Evolutionary conservation across 768 basidiomycete genomes (phyloP).

Genomic region (Daedalea quercina): DNA sequence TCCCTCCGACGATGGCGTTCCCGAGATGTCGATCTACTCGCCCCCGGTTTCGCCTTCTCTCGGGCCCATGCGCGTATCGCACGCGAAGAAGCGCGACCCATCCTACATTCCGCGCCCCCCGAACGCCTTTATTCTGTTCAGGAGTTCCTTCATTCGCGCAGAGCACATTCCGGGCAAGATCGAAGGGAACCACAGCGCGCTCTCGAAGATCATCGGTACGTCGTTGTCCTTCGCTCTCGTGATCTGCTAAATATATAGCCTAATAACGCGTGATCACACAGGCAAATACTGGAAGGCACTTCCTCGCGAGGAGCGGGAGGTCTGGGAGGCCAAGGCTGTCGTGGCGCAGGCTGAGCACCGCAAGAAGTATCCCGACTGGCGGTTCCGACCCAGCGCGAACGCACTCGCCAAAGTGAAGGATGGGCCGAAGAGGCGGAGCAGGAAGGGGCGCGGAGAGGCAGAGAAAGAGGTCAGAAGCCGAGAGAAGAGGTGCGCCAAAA

Average conservation of each 20-base stretch:
- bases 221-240: conserved; percentile 2
- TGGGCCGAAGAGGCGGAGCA: conserved; percentile 30
- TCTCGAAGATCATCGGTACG: conserved; percentile 78
- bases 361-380: conserved; percentile 72
- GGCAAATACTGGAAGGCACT: conserved; percentile 75
- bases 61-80: conserved; percentile 34
- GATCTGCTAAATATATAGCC: background rate
- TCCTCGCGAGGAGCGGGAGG: conserved; percentile 55
- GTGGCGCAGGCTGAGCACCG: conserved; percentile 71
- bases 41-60: conserved; percentile 20
- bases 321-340: conserved; percentile 73
- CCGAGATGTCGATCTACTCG: conserved; percentile 14
- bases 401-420: conserved; percentile 37
- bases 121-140: conserved; percentile 83
- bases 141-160: conserved; percentile 69
- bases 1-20: conserved; percentile 20
- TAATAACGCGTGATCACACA: conserved; percentile 17
- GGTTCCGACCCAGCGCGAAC: conserved; percentile 63
- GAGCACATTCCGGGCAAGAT: conserved; percentile 71
- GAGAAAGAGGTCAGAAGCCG: conserved; percentile 42
- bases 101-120: conserved; percentile 79
- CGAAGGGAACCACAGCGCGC: conserved; percentile 72
- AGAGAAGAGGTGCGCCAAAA: conserved; percentile 56
- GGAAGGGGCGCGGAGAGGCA: conserved; percentile 29
- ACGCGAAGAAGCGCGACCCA: conserved; percentile 60